These are phyloP conservation scores for Apostasia ramifera DNA, from an alignment of 106 monocot species.

Conservation along the genomic window DNA sequence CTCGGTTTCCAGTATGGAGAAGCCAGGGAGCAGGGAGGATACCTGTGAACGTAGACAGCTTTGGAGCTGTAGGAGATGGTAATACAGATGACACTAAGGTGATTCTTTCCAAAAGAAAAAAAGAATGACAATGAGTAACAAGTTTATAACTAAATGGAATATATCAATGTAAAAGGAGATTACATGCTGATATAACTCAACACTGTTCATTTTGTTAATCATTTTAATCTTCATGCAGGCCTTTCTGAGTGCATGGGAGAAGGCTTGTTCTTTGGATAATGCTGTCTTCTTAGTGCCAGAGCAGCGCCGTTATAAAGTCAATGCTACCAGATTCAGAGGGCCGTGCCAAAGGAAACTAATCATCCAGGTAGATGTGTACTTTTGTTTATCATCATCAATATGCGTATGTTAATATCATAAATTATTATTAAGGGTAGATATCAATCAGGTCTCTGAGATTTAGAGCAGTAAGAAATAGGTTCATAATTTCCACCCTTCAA, in stretches of 20 bases:
- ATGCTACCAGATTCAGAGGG: constrained; percentile 61
- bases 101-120: not conserved
- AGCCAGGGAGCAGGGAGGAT: constrained; percentile 29
- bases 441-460: not conserved
- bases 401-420: too few species aligned
- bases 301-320: constrained; percentile 40
- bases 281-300: constrained; percentile 83
- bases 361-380: constrained; percentile 44
- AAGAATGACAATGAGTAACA: too few species aligned
- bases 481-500: too few species aligned
- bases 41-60: constrained; percentile 80
- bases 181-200: too few species aligned
- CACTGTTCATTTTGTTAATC: not conserved
- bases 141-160: too few species aligned
- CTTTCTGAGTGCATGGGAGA: constrained; percentile 67
- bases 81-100: constrained; percentile 89
- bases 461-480: too few species aligned
- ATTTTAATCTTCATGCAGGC: constrained; percentile 32
- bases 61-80: constrained; percentile 92
- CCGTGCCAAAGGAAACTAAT: constrained; percentile 64
- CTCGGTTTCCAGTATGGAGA: constrained; percentile 13
- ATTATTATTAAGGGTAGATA: not conserved
- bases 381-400: not conserved
- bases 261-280: constrained; percentile 55
- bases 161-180: too few species aligned